Evolutionary conservation across 208 protist genomes (phyloP).

Genomic region (Novymonas esmeraldas): DNA sequence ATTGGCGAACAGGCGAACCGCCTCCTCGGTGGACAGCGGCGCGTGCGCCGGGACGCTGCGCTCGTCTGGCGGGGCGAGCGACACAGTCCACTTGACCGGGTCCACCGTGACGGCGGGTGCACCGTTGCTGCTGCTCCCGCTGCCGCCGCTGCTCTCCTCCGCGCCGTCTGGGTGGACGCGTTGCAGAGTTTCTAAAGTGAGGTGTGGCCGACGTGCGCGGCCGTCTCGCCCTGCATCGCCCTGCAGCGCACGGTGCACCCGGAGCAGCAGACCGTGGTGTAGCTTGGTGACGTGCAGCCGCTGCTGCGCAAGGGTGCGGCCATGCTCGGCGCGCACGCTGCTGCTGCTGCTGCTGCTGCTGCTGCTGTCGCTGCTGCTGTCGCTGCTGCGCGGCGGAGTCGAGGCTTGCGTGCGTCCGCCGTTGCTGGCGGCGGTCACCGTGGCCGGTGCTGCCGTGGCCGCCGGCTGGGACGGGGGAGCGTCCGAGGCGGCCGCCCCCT

Average conservation of each 20-base stretch:
- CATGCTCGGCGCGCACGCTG: not conserved
- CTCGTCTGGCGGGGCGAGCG: too few species aligned
- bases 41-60: not conserved
- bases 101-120: too few species aligned
- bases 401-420: too few species aligned
- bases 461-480: too few species aligned
- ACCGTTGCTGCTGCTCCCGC: not conserved
- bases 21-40: constrained; percentile 5
- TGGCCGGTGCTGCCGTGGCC: too few species aligned
- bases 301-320: not conserved
- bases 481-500: too few species aligned
- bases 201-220: constrained; percentile 1
- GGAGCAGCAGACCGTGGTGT: constrained; percentile 15
- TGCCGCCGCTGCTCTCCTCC: not conserved
- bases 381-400: too few species aligned
- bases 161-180: not conserved
- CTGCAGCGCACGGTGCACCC: constrained; percentile 23
- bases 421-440: too few species aligned
- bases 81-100: too few species aligned
- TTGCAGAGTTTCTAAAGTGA: not conserved
- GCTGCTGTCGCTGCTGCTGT: too few species aligned
- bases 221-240: constrained; percentile 9
- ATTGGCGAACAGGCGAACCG: constrained; percentile 24
- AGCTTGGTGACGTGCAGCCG: constrained; percentile 2
- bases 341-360: too few species aligned